A percentile compares a stretch with the other conserved stretches of the same genome.
These are phyloP conservation scores for Ploettnerulaceae sp. DNA, from an alignment of 2,329 filamentous ascomycete species.

Conservation along the genomic window DNA sequence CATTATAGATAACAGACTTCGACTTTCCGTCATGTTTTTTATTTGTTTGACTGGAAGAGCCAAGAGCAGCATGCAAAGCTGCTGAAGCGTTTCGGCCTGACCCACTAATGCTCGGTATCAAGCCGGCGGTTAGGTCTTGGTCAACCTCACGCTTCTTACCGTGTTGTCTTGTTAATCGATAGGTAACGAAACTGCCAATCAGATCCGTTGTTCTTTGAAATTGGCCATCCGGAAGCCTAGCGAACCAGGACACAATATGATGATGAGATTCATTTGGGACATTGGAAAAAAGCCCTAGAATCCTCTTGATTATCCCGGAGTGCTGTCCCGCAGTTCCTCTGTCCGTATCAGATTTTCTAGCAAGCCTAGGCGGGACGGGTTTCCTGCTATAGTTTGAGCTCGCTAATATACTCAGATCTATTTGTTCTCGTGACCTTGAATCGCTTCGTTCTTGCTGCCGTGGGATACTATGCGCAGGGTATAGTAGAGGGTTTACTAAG, in stretches of 20 bases:
- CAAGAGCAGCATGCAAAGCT: constrained; percentile 74
- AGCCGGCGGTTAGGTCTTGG: constrained; percentile 57
- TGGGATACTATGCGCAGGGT: constrained; percentile 37
- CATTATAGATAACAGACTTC: constrained; percentile 60
- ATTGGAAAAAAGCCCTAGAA: constrained; percentile 75
- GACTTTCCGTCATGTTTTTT: constrained; percentile 52
- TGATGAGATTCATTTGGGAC: constrained; percentile 70
- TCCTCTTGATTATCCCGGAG: constrained; percentile 78
- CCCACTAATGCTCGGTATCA: constrained; percentile 69
- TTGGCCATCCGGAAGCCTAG: constrained; percentile 59
- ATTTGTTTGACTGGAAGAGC: constrained; percentile 42
- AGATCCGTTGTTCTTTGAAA: constrained; percentile 75
- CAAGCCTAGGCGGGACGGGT: constrained; percentile 8
- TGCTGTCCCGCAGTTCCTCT: constrained; percentile 54
- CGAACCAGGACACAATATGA: constrained; percentile 73
- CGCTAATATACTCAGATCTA: not conserved
- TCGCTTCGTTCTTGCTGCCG: constrained; percentile 11
- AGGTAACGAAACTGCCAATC: constrained; percentile 72
- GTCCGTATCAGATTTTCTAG: constrained; percentile 11
- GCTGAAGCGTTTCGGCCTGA: constrained; percentile 55
- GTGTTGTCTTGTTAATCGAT: constrained; percentile 68
- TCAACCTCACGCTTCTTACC: constrained; percentile 58
- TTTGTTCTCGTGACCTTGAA: constrained; percentile 24
- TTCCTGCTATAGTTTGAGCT: constrained; percentile 5
- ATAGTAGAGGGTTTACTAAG: constrained; percentile 71